Evolutionary conservation across 805 yeast genomes (phyloP).

Genomic region (Wickerhamiella occidentalis): DNA sequence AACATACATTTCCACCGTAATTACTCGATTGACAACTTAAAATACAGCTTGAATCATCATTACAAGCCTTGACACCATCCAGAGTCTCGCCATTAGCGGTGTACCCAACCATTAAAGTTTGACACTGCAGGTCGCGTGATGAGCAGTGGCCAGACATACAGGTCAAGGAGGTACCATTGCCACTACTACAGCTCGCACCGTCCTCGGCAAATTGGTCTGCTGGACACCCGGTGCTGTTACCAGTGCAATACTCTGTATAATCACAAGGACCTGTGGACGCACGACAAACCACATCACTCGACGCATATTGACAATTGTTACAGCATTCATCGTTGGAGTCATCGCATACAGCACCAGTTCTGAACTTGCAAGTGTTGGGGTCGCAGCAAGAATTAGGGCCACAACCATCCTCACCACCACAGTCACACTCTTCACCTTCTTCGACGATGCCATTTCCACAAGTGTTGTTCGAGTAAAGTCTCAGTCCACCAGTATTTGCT

Average conservation of each 20-base stretch:
- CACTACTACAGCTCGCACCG: constrained; percentile 23
- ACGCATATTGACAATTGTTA: constrained; percentile 24
- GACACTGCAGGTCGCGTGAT: constrained; percentile 29
- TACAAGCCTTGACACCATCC: constrained; percentile 25
- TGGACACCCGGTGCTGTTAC: constrained; percentile 28
- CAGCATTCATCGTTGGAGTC: constrained; percentile 27
- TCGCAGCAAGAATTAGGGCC: constrained; percentile 22
- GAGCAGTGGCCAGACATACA: constrained; percentile 30
- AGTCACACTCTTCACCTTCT: constrained; percentile 32
- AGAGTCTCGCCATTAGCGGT: constrained; percentile 14
- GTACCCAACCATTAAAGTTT: constrained; percentile 22
- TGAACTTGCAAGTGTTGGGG: constrained; percentile 20
- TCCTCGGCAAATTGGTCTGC: constrained; percentile 20
- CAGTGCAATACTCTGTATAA: constrained; percentile 27
- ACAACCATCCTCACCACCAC: constrained; percentile 30
- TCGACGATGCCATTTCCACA: constrained; percentile 33
- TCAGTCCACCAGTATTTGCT: constrained; percentile 16
- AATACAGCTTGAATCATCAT: constrained; percentile 22
- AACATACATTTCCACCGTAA: constrained; percentile 21
- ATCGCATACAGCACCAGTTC: constrained; percentile 19
- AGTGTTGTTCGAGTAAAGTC: constrained; percentile 24
- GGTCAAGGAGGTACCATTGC: constrained; percentile 13
- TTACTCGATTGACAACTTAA: constrained; percentile 23
- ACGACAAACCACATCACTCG: constrained; percentile 24
- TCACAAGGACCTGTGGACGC: constrained; percentile 28